Conservation (phyloP, 2,329 filamentous ascomycete species). For the Neonectria neomacrospora region DNA sequence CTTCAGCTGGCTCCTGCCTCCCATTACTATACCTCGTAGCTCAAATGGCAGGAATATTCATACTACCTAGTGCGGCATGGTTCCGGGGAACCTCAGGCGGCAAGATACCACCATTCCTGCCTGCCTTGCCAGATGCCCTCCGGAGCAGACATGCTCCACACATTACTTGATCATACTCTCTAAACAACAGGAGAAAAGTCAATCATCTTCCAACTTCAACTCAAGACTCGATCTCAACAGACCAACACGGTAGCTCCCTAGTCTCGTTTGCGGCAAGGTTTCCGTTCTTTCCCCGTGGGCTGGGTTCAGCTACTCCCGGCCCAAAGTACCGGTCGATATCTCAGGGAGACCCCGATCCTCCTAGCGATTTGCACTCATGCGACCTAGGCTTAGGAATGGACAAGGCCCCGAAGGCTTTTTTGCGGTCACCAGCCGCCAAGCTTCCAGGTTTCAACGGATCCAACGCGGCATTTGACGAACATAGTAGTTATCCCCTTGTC, state of each 20-base stretch:
- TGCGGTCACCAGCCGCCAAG: not conserved
- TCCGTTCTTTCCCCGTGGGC: not conserved
- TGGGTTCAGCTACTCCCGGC: conserved; percentile 7
- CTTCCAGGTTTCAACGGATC: not conserved
- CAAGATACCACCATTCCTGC: not conserved
- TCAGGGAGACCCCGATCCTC: not conserved
- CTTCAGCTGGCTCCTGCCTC: not conserved
- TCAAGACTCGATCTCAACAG: not conserved
- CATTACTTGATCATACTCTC: not conserved
- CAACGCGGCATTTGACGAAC: conserved; percentile 37
- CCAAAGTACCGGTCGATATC: conserved; percentile 14
- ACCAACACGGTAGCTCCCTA: not conserved
- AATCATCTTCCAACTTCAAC: not conserved
- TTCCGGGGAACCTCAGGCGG: not conserved
- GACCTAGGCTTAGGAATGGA: conserved; percentile 2
- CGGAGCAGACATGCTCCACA: not conserved
- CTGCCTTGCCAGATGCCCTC: not conserved
- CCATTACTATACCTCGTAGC: not conserved
- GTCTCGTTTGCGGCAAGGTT: not conserved
- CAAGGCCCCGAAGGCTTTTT: conserved; percentile 4
- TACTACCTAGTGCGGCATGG: not conserved
- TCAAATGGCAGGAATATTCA: not conserved
- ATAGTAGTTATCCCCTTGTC: conserved; percentile 30
- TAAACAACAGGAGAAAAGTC: too few species aligned
- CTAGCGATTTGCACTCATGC: not conserved